These are phyloP conservation scores for Trichophyton schoenleinii DNA, from an alignment of 2,329 filamentous ascomycete genomes.

Conservation along the genomic window DNA sequence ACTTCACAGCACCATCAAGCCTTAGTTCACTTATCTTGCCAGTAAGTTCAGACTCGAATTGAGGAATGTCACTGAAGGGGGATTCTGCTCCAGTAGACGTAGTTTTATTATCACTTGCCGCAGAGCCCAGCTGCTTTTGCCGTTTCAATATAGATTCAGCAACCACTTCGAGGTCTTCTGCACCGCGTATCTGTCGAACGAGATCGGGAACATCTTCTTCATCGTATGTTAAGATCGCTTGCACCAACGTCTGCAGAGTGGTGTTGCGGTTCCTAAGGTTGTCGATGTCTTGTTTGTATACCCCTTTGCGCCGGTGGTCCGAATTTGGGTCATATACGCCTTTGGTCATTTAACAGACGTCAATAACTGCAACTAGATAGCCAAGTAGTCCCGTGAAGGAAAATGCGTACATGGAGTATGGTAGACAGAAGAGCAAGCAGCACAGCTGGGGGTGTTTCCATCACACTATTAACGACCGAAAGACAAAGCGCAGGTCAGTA, in stretches of 20 bases:
- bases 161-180: constrained; percentile 58
- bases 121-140: constrained; percentile 37
- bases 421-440: constrained; percentile 92
- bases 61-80: constrained; percentile 26
- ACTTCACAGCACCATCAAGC: constrained; percentile 74
- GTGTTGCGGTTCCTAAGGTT: constrained; percentile 74
- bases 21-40: constrained; percentile 88
- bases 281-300: constrained; percentile 89
- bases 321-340: constrained; percentile 95
- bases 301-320: constrained; percentile 89
- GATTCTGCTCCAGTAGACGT: constrained; percentile 25
- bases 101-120: constrained; percentile 19
- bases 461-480: constrained; percentile 49
- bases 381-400: background rate
- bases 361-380: background rate
- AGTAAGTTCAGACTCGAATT: constrained; percentile 67
- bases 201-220: constrained; percentile 75
- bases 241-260: constrained; percentile 81
- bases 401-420: constrained; percentile 29
- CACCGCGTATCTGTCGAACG: constrained; percentile 76
- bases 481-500: background rate
- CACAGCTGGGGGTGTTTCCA: constrained; percentile 79
- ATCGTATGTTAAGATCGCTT: constrained; percentile 80
- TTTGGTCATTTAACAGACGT: constrained; percentile 10
- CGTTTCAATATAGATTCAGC: constrained; percentile 46